phyloP scores from a whole-genome alignment of 805 yeast species.

The Scheffersomyces ergatensis region DNA sequence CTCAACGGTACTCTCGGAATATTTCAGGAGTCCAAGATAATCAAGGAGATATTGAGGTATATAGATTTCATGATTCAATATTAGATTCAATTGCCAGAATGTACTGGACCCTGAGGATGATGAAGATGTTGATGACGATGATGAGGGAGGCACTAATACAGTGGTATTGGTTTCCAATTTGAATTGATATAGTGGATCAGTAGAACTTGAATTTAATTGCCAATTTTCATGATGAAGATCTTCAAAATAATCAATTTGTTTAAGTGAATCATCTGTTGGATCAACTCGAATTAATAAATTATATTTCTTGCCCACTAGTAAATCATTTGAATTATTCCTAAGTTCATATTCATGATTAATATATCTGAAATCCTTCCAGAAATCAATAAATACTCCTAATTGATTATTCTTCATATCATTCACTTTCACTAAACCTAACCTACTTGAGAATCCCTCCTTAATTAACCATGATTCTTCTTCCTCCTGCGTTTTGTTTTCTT shows the following conservation, averaged over 20 bases:
- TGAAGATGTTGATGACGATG: neutral
- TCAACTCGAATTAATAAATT: conserved; percentile 20
- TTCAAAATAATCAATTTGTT: conserved; percentile 15
- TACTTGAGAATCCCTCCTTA: conserved; percentile 18
- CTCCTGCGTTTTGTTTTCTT: conserved; percentile 4
- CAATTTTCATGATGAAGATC: conserved; percentile 17
- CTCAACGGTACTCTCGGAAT: neutral
- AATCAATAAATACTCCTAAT: conserved; percentile 34
- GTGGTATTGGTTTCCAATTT: neutral
- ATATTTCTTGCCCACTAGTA: conserved; percentile 15
- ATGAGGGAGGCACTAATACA: neutral
- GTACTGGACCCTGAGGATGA: neutral
- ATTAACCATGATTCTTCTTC: conserved; percentile 15
- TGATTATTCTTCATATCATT: conserved; percentile 19
- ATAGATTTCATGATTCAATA: conserved; percentile 21
- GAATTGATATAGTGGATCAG: conserved; percentile 1
- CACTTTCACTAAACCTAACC: conserved; percentile 25
- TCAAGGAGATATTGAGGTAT: conserved; percentile 29
- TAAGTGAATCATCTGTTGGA: conserved; percentile 4
- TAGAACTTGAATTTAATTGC: conserved; percentile 15
- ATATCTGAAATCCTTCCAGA: conserved; percentile 32
- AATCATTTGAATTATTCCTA: conserved; percentile 1
- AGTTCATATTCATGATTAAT: conserved; percentile 20
- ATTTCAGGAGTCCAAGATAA: conserved; percentile 19
- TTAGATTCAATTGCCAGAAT: conserved; percentile 24